phyloP scores from a whole-genome alignment of 345 rosid genomes.

The Salix koriyanagi region DNA sequence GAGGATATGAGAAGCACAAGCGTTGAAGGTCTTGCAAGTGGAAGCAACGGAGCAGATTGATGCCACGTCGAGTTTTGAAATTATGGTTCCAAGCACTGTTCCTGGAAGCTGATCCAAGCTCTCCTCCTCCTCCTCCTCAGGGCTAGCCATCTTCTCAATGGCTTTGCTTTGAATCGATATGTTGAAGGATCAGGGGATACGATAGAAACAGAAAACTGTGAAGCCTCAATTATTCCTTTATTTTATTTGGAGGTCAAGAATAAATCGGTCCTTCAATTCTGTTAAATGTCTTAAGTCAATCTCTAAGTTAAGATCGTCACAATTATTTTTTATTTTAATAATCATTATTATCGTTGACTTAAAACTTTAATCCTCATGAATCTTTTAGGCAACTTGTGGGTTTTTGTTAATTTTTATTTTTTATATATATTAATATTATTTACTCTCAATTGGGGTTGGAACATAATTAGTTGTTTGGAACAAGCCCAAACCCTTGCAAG shows the following conservation, averaged over 20 bases:
- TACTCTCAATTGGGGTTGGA: too few species aligned
- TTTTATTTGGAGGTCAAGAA: background rate
- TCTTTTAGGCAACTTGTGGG: background rate
- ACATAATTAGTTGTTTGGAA: too few species aligned
- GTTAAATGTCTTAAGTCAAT: too few species aligned
- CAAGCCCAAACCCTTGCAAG: too few species aligned
- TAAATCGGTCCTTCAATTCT: background rate
- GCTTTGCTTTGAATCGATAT: background rate
- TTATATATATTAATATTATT: too few species aligned
- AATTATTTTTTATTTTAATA: too few species aligned
- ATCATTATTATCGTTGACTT: background rate
- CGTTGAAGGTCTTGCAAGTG: slow-evolving; percentile 51
- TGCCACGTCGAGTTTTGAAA: slow-evolving; percentile 72
- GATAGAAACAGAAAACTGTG: background rate
- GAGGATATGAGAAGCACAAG: slow-evolving; percentile 62
- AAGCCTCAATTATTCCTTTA: background rate
- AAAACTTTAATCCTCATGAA: background rate
- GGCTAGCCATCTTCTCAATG: slow-evolving; percentile 16
- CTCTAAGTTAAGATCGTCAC: background rate
- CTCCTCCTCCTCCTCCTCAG: slow-evolving; percentile 4
- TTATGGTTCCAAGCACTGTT: slow-evolving; percentile 57
- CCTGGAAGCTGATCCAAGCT: slow-evolving; percentile 66
- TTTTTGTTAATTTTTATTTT: background rate
- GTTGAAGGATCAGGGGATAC: background rate
- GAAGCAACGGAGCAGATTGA: slow-evolving; percentile 74